phyloP scores from a whole-genome alignment of 257 asterid species.

The Haberlea rhodopensis region DNA sequence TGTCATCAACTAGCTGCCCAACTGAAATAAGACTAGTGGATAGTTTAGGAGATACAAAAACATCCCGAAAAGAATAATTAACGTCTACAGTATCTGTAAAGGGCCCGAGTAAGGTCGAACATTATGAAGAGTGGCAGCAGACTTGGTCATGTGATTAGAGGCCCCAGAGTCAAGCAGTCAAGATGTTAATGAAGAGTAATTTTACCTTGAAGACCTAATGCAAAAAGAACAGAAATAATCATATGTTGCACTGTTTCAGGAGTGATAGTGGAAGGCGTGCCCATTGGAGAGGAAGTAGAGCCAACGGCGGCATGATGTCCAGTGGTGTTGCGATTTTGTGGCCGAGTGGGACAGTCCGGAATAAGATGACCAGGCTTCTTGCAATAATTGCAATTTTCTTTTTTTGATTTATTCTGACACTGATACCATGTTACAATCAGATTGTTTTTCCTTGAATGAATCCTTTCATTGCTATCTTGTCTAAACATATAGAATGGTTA shows the following conservation, averaged over 20 bases:
- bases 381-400: conserved; percentile 15
- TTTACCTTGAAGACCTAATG: conserved; percentile 1
- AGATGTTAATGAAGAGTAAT: not conserved
- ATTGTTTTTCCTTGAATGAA: too few species aligned
- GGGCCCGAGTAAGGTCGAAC: not conserved
- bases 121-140: not conserved
- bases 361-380: conserved; percentile 2
- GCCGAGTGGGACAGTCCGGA: not conserved
- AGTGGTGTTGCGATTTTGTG: not conserved
- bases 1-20: conserved; percentile 5
- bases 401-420: too few species aligned
- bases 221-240: not conserved
- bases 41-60: too few species aligned
- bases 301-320: not conserved
- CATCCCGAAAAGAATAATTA: not conserved
- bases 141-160: too few species aligned
- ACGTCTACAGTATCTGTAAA: not conserved
- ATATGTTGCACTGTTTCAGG: not conserved
- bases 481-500: too few species aligned
- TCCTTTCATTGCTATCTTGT: too few species aligned
- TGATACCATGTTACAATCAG: too few species aligned
- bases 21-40: not conserved
- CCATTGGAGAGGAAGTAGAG: not conserved
- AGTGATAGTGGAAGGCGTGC: not conserved
- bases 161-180: conserved; percentile 4